These are phyloP conservation scores for Excoecaria cochinchinensis DNA, from an alignment of 345 rosid genomes.

Conservation along the genomic window DNA sequence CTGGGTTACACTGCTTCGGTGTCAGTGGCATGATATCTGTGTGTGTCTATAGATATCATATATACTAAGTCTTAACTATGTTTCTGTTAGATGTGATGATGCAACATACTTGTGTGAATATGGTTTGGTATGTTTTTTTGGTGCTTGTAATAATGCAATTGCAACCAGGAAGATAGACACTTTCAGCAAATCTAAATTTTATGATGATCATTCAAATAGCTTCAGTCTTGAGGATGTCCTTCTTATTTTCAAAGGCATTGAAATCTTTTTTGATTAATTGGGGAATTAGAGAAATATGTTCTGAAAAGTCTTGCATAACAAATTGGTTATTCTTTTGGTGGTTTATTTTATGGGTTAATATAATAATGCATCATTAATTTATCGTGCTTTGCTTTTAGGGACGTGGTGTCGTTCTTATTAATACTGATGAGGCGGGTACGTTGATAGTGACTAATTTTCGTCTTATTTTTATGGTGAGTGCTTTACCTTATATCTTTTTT, in stretches of 20 bases:
- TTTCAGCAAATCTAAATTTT: not conserved
- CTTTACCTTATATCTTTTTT: not conserved
- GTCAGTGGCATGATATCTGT: too few relatives aligned
- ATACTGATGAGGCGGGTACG: conserved; percentile 79
- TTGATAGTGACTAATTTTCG: conserved; percentile 89
- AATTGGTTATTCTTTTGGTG: not conserved
- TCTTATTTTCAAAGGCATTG: not conserved
- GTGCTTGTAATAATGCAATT: too few relatives aligned
- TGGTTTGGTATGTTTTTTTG: not conserved
- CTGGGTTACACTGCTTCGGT: too few relatives aligned
- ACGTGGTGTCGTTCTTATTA: conserved; percentile 81
- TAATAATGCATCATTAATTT: not conserved
- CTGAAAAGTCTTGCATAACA: not conserved
- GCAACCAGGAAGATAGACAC: not conserved
- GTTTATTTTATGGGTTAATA: not conserved
- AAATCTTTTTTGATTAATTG: not conserved
- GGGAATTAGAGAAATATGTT: not conserved
- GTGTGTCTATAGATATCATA: too few relatives aligned
- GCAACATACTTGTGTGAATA: too few relatives aligned
- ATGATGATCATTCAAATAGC: not conserved
- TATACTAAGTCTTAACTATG: too few relatives aligned
- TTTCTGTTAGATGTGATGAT: too few relatives aligned
- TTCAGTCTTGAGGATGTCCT: not conserved
- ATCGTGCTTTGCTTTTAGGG: conserved; percentile 47
- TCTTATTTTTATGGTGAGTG: conserved; percentile 82